Evolutionary conservation across 2,329 filamentous ascomycete species (phyloP).

Genomic region (Stagonosporopsis rhizophila): DNA sequence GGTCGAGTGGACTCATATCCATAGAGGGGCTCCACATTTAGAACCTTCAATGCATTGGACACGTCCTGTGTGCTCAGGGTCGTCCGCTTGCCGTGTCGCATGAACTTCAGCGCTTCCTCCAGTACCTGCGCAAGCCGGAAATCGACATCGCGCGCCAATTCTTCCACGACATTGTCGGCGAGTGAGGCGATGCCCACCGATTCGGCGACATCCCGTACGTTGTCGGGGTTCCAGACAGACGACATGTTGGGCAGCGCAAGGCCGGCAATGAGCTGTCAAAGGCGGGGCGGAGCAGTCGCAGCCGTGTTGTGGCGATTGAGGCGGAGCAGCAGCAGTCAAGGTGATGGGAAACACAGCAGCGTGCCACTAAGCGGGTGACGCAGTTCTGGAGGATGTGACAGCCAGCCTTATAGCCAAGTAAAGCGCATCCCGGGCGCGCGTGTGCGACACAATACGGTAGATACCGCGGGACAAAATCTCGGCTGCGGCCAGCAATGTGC

Average conservation of each 20-base stretch:
- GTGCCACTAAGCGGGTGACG: conserved; percentile 39
- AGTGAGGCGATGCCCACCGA: conserved; percentile 87
- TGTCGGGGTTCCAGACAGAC: conserved; percentile 93
- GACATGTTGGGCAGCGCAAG: conserved; percentile 33
- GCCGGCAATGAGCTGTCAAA: conserved; percentile 21
- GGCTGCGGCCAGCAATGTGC: neutral
- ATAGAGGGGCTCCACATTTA: conserved; percentile 94
- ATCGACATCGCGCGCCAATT: conserved; percentile 91
- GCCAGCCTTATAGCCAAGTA: conserved; percentile 42
- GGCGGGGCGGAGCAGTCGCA: conserved; percentile 17
- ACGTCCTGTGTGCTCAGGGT: conserved; percentile 89
- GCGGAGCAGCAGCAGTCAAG: conserved; percentile 17
- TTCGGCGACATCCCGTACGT: conserved; percentile 93
- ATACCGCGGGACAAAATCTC: neutral
- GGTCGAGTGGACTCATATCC: conserved; percentile 94
- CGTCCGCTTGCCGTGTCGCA: conserved; percentile 89
- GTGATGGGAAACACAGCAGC: conserved; percentile 31
- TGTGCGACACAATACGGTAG: conserved; percentile 27
- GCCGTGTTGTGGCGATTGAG: conserved; percentile 21
- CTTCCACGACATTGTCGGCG: conserved; percentile 84
- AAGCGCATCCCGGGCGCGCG: conserved; percentile 40
- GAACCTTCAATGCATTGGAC: conserved; percentile 79
- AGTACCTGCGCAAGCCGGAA: conserved; percentile 93
- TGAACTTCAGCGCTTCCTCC: conserved; percentile 92
- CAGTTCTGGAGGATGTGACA: conserved; percentile 36